Percentiles rank a stretch among this genome's conserved stretches.
phyloP scores from a whole-genome alignment of 2,329 filamentous ascomycete genomes.

The Colletotrichum graminicola region DNA sequence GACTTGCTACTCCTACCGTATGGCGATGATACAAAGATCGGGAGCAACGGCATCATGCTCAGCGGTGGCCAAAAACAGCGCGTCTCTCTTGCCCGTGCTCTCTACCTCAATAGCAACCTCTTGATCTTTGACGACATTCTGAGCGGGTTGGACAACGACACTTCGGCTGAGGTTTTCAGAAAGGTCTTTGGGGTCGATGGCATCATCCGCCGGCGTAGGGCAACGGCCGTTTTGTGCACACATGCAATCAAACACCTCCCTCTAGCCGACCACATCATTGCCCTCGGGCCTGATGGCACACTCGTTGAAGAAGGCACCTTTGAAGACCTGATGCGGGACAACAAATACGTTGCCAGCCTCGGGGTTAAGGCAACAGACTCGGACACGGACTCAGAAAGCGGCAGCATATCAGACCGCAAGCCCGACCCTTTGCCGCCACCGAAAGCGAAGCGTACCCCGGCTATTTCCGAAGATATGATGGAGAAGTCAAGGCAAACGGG shows the following conservation, averaged over 20 bases:
- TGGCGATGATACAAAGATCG: constrained; percentile 49
- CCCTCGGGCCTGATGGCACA: constrained; percentile 55
- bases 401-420: constrained; percentile 9
- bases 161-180: constrained; percentile 52
- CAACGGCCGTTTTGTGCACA: constrained; percentile 44
- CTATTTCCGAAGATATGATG: constrained; percentile 17
- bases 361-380: constrained; percentile 45
- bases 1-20: constrained; percentile 47
- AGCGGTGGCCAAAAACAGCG: constrained; percentile 53
- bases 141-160: constrained; percentile 50
- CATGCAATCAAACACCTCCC: constrained; percentile 51
- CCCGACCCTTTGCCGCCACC: not conserved
- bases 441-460: constrained; percentile 21
- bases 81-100: constrained; percentile 46
- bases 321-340: constrained; percentile 48
- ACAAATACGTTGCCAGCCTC: constrained; percentile 50
- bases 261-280: constrained; percentile 61
- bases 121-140: constrained; percentile 52
- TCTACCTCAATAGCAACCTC: constrained; percentile 45
- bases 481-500: constrained; percentile 41
- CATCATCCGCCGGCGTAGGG: constrained; percentile 40
- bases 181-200: constrained; percentile 50
- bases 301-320: constrained; percentile 58
- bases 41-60: constrained; percentile 50
- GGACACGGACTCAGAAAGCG: constrained; percentile 28